Evolutionary conservation across 2,329 filamentous ascomycete species (phyloP).

Genomic region (Penicillium sp.): DNA sequence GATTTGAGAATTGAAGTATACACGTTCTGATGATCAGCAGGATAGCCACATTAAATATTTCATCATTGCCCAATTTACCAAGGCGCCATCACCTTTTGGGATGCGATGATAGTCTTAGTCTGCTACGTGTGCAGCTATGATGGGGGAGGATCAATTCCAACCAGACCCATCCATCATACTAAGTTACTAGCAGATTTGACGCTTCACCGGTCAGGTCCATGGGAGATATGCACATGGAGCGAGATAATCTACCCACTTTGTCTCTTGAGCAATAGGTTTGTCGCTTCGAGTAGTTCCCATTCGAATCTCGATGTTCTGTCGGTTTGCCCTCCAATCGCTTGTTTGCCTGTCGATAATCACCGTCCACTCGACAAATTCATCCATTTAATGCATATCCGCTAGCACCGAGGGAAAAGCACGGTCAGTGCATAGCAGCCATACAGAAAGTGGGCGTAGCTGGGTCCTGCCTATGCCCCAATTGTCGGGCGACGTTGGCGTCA

Average conservation of each 20-base stretch:
- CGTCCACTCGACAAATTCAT: not conserved
- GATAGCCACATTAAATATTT: constrained; percentile 5
- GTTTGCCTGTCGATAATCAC: not conserved
- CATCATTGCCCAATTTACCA: not conserved
- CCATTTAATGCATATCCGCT: constrained; percentile 3
- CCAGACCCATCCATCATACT: constrained; percentile 10
- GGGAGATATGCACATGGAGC: not conserved
- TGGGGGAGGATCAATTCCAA: constrained; percentile 19
- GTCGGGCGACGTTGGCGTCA: constrained; percentile 11
- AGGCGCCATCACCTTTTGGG: not conserved
- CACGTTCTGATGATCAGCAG: not conserved
- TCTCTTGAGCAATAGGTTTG: not conserved
- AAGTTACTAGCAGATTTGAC: constrained; percentile 17
- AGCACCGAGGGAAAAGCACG: not conserved
- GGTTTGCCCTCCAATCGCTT: not conserved
- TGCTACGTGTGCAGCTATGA: constrained; percentile 38
- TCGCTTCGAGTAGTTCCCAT: not conserved
- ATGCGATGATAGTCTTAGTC: constrained; percentile 14
- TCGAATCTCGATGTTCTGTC: not conserved
- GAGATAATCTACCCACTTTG: not conserved
- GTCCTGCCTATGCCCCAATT: constrained; percentile 3
- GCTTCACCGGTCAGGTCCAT: not conserved
- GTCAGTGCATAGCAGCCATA: constrained; percentile 3
- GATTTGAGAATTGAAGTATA: not conserved
- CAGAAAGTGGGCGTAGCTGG: constrained; percentile 1